Percentiles rank a stretch among this genome's conserved stretches.
Evolutionary conservation across 2,329 filamentous ascomycete genomes (phyloP).

Genomic region (Exophiala bonariae): DNA sequence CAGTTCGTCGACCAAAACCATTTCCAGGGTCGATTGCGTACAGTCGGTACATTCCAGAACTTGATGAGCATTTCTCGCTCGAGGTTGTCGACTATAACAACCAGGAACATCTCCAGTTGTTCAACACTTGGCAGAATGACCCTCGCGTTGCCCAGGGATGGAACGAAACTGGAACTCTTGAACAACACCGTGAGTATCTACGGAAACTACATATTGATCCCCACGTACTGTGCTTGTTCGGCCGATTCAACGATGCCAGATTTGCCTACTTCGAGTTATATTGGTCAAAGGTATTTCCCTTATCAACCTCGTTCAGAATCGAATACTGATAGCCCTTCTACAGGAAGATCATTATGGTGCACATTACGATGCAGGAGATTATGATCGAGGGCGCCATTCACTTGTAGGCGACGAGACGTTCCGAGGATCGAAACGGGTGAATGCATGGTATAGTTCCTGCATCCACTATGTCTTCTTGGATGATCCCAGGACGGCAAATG

Average conservation of each 20-base stretch:
- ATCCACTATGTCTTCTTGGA: slow-evolving; percentile 63
- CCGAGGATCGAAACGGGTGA: slow-evolving; percentile 57
- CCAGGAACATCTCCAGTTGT: slow-evolving; percentile 66
- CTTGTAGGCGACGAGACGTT: slow-evolving; percentile 60
- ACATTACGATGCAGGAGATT: slow-evolving; percentile 57
- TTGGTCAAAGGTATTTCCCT: slow-evolving; percentile 62
- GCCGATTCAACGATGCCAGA: slow-evolving; percentile 66
- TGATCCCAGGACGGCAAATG: slow-evolving; percentile 55
- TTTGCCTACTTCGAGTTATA: slow-evolving; percentile 83
- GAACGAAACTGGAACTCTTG: slow-evolving; percentile 75
- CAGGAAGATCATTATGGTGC: slow-evolving; percentile 62
- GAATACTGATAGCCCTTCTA: slow-evolving; percentile 22
- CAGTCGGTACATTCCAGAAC: slow-evolving; percentile 74
- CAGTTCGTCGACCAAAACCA: slow-evolving; percentile 70
- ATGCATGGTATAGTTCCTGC: slow-evolving; percentile 58
- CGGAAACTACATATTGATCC: slow-evolving; percentile 67
- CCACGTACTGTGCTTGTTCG: slow-evolving; percentile 70
- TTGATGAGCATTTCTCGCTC: slow-evolving; percentile 75
- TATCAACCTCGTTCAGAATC: slow-evolving; percentile 24
- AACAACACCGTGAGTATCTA: slow-evolving; percentile 73
- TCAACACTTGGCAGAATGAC: slow-evolving; percentile 82
- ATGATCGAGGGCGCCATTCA: slow-evolving; percentile 62
- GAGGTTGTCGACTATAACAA: slow-evolving; percentile 68
- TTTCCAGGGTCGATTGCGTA: slow-evolving; percentile 70
- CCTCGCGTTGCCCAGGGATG: slow-evolving; percentile 77